Evolutionary conservation across 2,329 filamentous ascomycete genomes (phyloP).

Genomic region (Monosporascus sp.): DNA sequence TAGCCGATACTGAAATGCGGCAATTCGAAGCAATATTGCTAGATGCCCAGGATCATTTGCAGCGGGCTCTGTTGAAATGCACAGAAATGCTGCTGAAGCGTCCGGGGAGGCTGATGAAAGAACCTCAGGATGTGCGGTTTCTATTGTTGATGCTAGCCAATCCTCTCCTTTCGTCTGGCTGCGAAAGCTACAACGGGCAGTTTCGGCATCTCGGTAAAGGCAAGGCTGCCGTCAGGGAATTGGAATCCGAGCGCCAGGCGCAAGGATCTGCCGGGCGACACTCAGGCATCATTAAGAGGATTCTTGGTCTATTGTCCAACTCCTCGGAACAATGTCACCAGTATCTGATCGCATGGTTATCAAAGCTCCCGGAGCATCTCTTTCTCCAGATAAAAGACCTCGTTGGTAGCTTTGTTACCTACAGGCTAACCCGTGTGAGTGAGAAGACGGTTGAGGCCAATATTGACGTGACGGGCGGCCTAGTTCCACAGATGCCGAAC

Average conservation of each 20-base stretch:
- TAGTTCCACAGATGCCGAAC: constrained; percentile 69
- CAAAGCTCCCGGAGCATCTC: constrained; percentile 59
- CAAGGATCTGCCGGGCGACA: constrained; percentile 51
- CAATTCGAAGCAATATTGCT: constrained; percentile 43
- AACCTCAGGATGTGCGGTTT: constrained; percentile 69
- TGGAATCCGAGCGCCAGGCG: constrained; percentile 10
- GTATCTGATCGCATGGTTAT: constrained; percentile 73
- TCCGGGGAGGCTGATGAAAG: constrained; percentile 63
- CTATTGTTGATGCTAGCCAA: constrained; percentile 75
- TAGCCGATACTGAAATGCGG: constrained; percentile 32
- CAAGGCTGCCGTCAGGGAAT: constrained; percentile 6
- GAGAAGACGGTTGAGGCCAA: constrained; percentile 58
- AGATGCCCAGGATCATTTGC: constrained; percentile 62
- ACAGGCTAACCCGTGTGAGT: constrained; percentile 67
- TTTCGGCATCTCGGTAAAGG: constrained; percentile 28
- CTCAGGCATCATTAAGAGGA: constrained; percentile 78
- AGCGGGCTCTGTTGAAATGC: constrained; percentile 68
- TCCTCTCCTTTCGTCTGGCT: constrained; percentile 59
- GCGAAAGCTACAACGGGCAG: constrained; percentile 35
- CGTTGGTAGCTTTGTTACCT: constrained; percentile 72
- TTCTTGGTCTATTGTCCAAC: constrained; percentile 75
- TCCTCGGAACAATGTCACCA: constrained; percentile 70
- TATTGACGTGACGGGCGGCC: constrained; percentile 56
- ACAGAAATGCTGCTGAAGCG: constrained; percentile 76
- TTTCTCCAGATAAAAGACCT: constrained; percentile 74